Evolutionary conservation across 208 protist species (phyloP).

Genomic region (Leishmania guyanensis): DNA sequence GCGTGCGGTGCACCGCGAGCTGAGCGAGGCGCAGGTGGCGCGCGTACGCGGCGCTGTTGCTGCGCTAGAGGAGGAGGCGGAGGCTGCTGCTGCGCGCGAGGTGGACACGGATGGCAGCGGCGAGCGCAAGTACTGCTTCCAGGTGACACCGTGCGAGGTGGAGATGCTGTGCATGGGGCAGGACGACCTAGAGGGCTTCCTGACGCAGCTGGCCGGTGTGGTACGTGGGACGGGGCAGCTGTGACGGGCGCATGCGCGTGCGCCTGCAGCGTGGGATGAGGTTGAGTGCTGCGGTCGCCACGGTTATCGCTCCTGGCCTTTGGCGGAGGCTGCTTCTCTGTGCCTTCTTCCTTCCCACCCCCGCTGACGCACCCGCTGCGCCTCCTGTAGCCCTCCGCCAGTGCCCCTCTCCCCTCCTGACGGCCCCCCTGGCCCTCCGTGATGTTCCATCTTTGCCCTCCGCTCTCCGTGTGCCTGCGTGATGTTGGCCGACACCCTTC

Average conservation of each 20-base stretch:
- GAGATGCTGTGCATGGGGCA: slow-evolving; percentile 75
- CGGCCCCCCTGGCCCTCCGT: background rate
- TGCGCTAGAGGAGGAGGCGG: slow-evolving; percentile 39
- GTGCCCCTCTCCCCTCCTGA: background rate
- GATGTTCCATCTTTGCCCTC: background rate
- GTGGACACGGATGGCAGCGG: background rate
- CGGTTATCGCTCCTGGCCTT: background rate
- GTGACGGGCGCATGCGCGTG: slow-evolving; percentile 10
- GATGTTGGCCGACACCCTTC: background rate
- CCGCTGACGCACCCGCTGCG: background rate
- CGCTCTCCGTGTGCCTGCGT: background rate
- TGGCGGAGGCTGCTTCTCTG: background rate
- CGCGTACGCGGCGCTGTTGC: slow-evolving; percentile 34
- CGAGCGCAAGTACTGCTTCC: slow-evolving; percentile 34
- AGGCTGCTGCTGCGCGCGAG: slow-evolving; percentile 8
- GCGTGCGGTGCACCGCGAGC: slow-evolving; percentile 39
- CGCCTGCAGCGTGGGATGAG: background rate
- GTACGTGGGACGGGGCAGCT: slow-evolving; percentile 34
- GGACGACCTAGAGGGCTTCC: slow-evolving; percentile 67
- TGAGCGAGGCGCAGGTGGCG: slow-evolving; percentile 38
- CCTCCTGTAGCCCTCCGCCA: background rate
- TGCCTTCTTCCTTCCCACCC: background rate
- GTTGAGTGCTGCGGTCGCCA: background rate
- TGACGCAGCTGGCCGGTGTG: slow-evolving; percentile 36
- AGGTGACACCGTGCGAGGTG: slow-evolving; percentile 71